These are phyloP conservation scores for Penicillium sumatraense DNA, from an alignment of 2,329 filamentous ascomycete species.

Conservation along the genomic window DNA sequence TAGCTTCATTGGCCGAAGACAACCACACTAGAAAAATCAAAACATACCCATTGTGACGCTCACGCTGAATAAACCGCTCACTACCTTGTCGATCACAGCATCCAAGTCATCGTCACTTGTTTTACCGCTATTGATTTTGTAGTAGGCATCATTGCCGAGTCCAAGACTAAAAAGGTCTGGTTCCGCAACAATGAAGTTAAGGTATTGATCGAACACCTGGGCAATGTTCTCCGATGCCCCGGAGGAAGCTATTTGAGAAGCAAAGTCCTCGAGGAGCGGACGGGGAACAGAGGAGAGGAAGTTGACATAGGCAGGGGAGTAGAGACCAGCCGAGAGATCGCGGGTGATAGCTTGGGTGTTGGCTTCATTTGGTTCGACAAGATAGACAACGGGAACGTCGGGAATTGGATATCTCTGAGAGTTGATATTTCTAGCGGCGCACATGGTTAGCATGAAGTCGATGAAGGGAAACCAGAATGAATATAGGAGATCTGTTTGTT, in stretches of 20 bases:
- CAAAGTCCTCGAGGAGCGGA: conserved; percentile 91
- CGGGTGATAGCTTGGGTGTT: conserved; percentile 83
- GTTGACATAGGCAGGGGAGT: conserved; percentile 94
- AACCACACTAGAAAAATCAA: background rate
- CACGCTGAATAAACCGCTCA: conserved; percentile 96
- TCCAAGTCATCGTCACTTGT: conserved; percentile 91
- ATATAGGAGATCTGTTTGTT: background rate
- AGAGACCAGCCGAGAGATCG: conserved; percentile 85
- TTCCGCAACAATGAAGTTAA: conserved; percentile 96
- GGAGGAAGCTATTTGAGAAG: conserved; percentile 79
- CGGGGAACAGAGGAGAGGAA: conserved; percentile 93
- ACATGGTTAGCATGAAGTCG: conserved; percentile 21
- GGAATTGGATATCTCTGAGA: conserved; percentile 86
- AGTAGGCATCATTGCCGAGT: conserved; percentile 91
- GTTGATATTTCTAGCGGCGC: conserved; percentile 70
- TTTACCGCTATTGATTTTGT: conserved; percentile 91
- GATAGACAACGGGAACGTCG: conserved; percentile 93
- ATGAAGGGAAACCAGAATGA: conserved; percentile 17
- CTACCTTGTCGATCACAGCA: conserved; percentile 83
- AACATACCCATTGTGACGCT: conserved; percentile 91
- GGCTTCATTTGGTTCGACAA: conserved; percentile 83
- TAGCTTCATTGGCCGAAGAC: background rate
- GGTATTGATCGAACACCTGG: conserved; percentile 93
- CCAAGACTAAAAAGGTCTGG: conserved; percentile 94
- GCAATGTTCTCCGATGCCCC: conserved; percentile 88